Evolutionary conservation across 139 green algal genomes (phyloP).

Genomic region (Picochlorum sp.): DNA sequence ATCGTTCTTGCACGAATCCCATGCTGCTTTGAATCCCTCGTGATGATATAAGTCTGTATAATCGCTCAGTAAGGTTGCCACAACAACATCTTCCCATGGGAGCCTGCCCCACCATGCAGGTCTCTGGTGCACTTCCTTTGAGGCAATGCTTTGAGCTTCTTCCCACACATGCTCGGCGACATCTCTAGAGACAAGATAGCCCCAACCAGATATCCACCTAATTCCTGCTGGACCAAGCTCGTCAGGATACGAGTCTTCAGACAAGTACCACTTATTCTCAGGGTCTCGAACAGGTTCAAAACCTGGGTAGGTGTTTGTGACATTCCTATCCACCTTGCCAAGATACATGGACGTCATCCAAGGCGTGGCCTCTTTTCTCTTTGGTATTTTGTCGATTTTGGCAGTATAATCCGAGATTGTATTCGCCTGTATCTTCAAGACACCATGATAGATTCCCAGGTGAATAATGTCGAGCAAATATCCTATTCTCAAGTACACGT

Average conservation of each 20-base stretch:
- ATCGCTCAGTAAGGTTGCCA: constrained; percentile 19
- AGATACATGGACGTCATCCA: constrained; percentile 16
- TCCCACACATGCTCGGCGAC: constrained; percentile 24
- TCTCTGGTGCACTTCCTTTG: neutral
- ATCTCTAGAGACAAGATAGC: constrained; percentile 51
- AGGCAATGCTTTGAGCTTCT: neutral
- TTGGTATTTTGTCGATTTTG: neutral
- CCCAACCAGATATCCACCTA: constrained; percentile 40
- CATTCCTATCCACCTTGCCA: constrained; percentile 19
- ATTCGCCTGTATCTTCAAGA: neutral
- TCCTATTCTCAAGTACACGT: constrained; percentile 40
- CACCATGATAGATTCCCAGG: neutral
- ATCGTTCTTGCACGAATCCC: constrained; percentile 16
- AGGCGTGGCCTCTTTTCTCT: neutral
- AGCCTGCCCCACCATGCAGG: constrained; percentile 37
- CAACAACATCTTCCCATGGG: constrained; percentile 57
- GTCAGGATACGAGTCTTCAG: constrained; percentile 9
- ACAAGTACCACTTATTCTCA: constrained; percentile 23
- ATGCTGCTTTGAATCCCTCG: constrained; percentile 28
- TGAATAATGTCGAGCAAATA: constrained; percentile 20
- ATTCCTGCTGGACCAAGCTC: constrained; percentile 4
- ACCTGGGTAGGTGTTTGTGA: constrained; percentile 14
- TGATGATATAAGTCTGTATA: constrained; percentile 15
- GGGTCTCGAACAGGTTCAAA: constrained; percentile 16
- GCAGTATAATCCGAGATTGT: neutral